Percentiles rank a stretch among this genome's conserved stretches.
Evolutionary conservation across 495 filamentous ascomycete genomes (phyloP).

Genomic region (Neurospora sublineolata): DNA sequence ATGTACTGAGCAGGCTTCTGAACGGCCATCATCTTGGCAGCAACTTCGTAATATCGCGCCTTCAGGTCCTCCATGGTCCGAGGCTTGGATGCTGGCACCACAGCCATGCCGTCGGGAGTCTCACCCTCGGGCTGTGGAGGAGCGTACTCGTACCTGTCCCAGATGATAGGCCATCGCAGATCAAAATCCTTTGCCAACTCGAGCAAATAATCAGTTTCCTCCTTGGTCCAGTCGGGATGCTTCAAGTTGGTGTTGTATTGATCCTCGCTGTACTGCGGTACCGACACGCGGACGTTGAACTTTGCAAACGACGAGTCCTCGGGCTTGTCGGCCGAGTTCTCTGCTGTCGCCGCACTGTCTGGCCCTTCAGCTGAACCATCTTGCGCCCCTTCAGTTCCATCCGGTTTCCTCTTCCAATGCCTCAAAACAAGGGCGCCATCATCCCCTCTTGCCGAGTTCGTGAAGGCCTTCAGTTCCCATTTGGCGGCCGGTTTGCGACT

Average conservation of each 20-base stretch:
- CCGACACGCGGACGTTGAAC: conserved; percentile 66
- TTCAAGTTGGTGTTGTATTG: conserved; percentile 70
- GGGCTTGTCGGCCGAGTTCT: conserved; percentile 14
- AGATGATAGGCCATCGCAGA: conserved; percentile 82
- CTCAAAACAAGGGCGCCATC: conserved; percentile 44
- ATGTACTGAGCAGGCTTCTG: conserved; percentile 75
- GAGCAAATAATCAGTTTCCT: conserved; percentile 88
- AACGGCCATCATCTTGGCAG: conserved; percentile 72
- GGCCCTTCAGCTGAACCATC: conserved; percentile 9
- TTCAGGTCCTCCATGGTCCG: conserved; percentile 86
- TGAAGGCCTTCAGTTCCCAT: conserved; percentile 44
- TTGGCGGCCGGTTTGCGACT: conserved; percentile 52
- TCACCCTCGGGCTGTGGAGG: conserved; percentile 30
- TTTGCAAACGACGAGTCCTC: conserved; percentile 56
- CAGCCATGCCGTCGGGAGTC: conserved; percentile 27
- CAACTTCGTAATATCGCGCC: conserved; percentile 75
- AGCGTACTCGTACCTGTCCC: conserved; percentile 78
- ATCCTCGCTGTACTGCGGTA: conserved; percentile 72
- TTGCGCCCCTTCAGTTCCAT: conserved; percentile 16
- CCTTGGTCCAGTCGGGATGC: conserved; percentile 69
- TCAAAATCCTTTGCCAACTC: conserved; percentile 62
- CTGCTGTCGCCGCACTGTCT: conserved; percentile 7
- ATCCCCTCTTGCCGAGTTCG: conserved; percentile 39
- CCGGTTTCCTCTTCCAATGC: conserved; percentile 50
- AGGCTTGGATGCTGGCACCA: conserved; percentile 32